Base-by-base conservation (phyloP, 208 protist species). In the Acanthamoeba quina region DNA sequence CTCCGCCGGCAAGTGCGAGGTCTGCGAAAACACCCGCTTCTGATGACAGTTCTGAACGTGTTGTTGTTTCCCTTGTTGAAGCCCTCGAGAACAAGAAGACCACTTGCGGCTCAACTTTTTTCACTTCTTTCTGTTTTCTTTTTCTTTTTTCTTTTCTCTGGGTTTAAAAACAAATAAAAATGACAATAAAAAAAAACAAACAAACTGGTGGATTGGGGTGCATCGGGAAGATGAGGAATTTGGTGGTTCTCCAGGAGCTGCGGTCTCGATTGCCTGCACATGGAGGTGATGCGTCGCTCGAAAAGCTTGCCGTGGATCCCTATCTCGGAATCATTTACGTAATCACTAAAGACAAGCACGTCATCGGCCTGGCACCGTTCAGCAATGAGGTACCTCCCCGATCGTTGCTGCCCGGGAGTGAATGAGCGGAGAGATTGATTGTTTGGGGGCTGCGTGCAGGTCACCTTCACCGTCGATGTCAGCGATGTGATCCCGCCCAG, bases 221-320 rank as follows among this genome's bases (percentile, higher is more conserved):
- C 13, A 11, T 0, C n/a, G 64, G 11, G 64, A 44, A 70, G 72
- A 80, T 80, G 72, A 80, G 72, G 37, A 80, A 80, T 52, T 80
- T 80, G 72, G 72, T 80, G 44, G 72, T 80, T 34, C 72, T 80
- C 44, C 72, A 80, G 72, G 72, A 80, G 37, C 72, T 80, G 29
- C 72, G 72, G 0, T 13, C 72, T 29, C 72, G 21, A 11, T 52
- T 80, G 72, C 72, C 26, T 13, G 37, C 19, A 15, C 34, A 80
- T 34, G 72, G 34, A 29, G 72, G 5, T 26, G 68, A 17, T 47
- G 68, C 72, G 10, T n/a, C 31, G 11, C 24, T 64, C 21, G n/a
- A 47, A 66, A 89, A 66, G 26, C 64, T 89, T 9, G 80, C 80
- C 19, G 80, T 89, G n/a, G 80, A 89, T 47, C 80, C 80, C 52